These are phyloP conservation scores for Nitzschia sp. DNA, from an alignment of 108 stramenopile species.

Conservation along the genomic window DNA sequence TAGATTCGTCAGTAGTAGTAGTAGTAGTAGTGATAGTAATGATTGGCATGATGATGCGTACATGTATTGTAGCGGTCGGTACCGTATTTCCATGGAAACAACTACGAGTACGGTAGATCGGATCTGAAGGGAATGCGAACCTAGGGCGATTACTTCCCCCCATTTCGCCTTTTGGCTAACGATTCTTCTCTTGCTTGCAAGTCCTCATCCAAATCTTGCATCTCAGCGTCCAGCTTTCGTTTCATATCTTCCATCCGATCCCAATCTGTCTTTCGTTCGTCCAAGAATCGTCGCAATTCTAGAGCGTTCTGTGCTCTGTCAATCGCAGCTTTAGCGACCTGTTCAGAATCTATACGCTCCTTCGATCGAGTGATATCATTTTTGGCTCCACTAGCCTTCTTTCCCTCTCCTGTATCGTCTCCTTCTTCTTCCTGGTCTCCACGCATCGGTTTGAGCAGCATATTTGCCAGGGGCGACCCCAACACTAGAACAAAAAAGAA, in stretches of 20 bases:
- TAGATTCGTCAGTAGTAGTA: too few species aligned
- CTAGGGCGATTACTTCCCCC: too few species aligned
- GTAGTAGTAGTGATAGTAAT: too few species aligned
- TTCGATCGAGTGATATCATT: conserved; percentile 28
- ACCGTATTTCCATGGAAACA: too few species aligned
- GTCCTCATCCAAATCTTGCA: conserved; percentile 57
- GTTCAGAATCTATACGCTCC: conserved; percentile 72
- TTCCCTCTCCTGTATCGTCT: background rate
- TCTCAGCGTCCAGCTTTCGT: conserved; percentile 53
- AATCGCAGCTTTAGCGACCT: conserved; percentile 63
- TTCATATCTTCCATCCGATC: conserved; percentile 66
- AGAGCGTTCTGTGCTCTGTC: conserved; percentile 62
- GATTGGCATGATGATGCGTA: too few species aligned
- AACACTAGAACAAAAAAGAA: too few species aligned
- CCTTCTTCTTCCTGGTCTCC: background rate
- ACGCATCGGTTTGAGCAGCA: conserved; percentile 50
- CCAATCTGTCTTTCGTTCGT: conserved; percentile 66
- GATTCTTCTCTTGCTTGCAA: background rate
- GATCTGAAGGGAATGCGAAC: too few species aligned
- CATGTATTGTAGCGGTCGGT: too few species aligned
- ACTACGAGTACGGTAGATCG: too few species aligned
- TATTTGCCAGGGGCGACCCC: conserved; percentile 76
- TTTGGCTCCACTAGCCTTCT: background rate
- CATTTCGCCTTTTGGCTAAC: background rate
- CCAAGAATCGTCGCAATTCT: conserved; percentile 64